Conservation (phyloP, 192 early-diverging fungal species). For the Backusella mclennaniae region DNA sequence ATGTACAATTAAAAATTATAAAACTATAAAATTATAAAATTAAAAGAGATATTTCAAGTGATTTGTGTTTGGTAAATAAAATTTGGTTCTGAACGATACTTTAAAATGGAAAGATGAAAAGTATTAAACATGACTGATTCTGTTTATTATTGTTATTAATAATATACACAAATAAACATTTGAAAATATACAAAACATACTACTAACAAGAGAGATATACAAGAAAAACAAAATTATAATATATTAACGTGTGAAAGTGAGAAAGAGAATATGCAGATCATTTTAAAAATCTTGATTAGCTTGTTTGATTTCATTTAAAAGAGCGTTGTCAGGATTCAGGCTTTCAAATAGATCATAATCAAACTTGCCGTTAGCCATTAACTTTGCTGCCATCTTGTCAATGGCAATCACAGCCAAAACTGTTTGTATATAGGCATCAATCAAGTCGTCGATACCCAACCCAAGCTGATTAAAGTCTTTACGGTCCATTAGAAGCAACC, state of each 20-base stretch:
- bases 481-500: conserved; percentile 85
- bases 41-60: too few relatives aligned
- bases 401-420: conserved; percentile 82
- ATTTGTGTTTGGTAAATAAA: background rate
- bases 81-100: background rate
- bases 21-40: too few relatives aligned
- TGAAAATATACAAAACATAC: background rate
- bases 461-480: conserved; percentile 90
- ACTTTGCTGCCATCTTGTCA: conserved; percentile 69
- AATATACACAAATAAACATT: background rate
- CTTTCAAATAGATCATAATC: conserved; percentile 56
- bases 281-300: conserved; percentile 35
- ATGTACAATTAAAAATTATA: too few relatives aligned
- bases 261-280: conserved; percentile 69
- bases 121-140: background rate
- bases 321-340: conserved; percentile 59
- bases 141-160: background rate
- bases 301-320: conserved; percentile 52
- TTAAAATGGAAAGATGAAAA: background rate
- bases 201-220: background rate
- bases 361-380: conserved; percentile 53
- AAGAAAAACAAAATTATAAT: background rate
- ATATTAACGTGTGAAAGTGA: conserved; percentile 69
- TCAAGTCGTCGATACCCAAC: conserved; percentile 81
- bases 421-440: conserved; percentile 89